Evolutionary conservation across 2,329 filamentous ascomycete species (phyloP).

Genomic region (Basipetospora chlamydospora): DNA sequence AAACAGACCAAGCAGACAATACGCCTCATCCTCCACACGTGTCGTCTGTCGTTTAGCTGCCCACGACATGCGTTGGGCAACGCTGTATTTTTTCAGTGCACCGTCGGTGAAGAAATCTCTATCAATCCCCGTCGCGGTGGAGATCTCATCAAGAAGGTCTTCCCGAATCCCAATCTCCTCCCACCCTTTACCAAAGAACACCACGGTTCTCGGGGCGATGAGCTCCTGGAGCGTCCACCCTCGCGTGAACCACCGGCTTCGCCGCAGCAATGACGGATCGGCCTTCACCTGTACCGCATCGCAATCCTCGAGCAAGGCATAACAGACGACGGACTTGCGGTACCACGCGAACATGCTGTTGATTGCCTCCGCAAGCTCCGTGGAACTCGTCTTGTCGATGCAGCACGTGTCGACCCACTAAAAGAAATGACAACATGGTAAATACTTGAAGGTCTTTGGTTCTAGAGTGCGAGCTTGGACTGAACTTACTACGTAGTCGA

Average conservation of each 20-base stretch:
- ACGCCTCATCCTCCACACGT: slow-evolving; percentile 13
- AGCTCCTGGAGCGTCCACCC: slow-evolving; percentile 54
- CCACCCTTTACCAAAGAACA: slow-evolving; percentile 18
- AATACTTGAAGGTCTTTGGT: too few relatives aligned
- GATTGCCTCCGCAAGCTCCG: slow-evolving; percentile 15
- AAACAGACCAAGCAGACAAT: slow-evolving; percentile 13
- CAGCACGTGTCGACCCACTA: slow-evolving; percentile 18
- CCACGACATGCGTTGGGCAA: slow-evolving; percentile 13
- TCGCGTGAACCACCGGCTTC: slow-evolving; percentile 22
- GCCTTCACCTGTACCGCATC: not conserved
- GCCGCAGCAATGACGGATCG: not conserved
- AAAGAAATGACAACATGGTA: slow-evolving; percentile 2
- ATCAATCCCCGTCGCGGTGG: slow-evolving; percentile 6
- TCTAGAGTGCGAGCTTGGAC: too few relatives aligned
- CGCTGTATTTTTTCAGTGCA: slow-evolving; percentile 5
- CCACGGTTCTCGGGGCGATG: slow-evolving; percentile 25
- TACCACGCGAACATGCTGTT: slow-evolving; percentile 18
- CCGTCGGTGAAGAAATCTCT: slow-evolving; percentile 1
- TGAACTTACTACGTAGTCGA: slow-evolving; percentile 6
- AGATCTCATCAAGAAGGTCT: slow-evolving; percentile 6
- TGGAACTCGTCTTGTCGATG: slow-evolving; percentile 15
- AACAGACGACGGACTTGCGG: slow-evolving; percentile 12
- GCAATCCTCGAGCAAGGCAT: slow-evolving; percentile 13
- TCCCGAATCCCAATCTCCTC: slow-evolving; percentile 11
- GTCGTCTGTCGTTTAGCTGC: slow-evolving; percentile 12